Percentiles rank a stretch among this genome's conserved stretches.
phyloP scores from a whole-genome alignment of 768 basidiomycete species.

The Auriscalpium vulgare region DNA sequence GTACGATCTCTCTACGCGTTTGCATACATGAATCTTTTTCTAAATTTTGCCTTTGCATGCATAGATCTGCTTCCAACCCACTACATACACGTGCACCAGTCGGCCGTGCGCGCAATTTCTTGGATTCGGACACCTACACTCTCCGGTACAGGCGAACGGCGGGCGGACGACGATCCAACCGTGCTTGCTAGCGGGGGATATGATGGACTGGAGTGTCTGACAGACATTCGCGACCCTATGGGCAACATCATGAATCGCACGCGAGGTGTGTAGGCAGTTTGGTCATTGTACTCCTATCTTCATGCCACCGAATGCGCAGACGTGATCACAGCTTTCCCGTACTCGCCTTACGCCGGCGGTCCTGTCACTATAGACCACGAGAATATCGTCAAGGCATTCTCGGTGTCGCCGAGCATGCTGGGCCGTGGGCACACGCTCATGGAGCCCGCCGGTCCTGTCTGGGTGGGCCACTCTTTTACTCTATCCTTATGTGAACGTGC shows the following conservation, averaged over 20 bases:
- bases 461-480: constrained; percentile 48
- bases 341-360: constrained; percentile 59
- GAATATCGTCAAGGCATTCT: constrained; percentile 69
- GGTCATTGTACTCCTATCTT: background rate
- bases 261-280: constrained; percentile 42
- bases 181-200: constrained; percentile 73
- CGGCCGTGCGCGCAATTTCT: constrained; percentile 64
- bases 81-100: constrained; percentile 69
- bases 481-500: background rate
- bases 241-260: constrained; percentile 70
- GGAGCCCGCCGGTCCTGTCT: constrained; percentile 73
- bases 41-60: too few relatives aligned
- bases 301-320: constrained; percentile 32
- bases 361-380: constrained; percentile 79
- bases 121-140: constrained; percentile 68
- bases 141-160: constrained; percentile 36
- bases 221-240: constrained; percentile 66
- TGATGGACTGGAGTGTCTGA: constrained; percentile 70
- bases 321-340: constrained; percentile 61
- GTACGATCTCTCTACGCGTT: background rate
- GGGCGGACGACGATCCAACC: constrained; percentile 51
- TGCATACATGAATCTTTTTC: too few relatives aligned
- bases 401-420: constrained; percentile 62
- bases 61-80: constrained; percentile 55
- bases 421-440: constrained; percentile 65